Percentiles rank a stretch among this genome's conserved stretches.
These are phyloP conservation scores for Globisporangium paroecandrum DNA, from an alignment of 352 stramenopile species.

Conservation along the genomic window DNA sequence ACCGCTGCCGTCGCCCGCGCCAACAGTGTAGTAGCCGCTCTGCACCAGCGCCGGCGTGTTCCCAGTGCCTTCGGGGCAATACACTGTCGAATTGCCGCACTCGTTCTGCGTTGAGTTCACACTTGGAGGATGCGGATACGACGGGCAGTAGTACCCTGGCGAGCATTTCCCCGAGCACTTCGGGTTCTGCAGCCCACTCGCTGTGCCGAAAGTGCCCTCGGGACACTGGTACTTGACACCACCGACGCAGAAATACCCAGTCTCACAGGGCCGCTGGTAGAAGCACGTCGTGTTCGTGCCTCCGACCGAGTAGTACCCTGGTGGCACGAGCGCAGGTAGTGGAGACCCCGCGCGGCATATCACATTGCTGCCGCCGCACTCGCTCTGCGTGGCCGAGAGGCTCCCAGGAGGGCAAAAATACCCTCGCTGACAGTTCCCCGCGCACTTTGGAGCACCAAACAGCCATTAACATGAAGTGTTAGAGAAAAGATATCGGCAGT, in stretches of 20 bases:
- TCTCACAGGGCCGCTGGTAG: conserved; percentile 59
- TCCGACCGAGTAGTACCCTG: conserved; percentile 74
- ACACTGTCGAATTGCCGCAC: conserved; percentile 49
- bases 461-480: too few relatives aligned
- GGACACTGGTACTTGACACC: conserved; percentile 72
- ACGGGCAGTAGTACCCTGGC: conserved; percentile 71
- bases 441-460: conserved; percentile 30
- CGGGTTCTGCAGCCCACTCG: conserved; percentile 28
- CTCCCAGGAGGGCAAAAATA: conserved; percentile 66
- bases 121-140: conserved; percentile 41
- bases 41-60: conserved; percentile 40
- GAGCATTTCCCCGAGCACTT: conserved; percentile 60
- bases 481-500: too few relatives aligned
- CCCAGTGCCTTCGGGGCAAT: conserved; percentile 52
- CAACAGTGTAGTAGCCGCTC: conserved; percentile 53
- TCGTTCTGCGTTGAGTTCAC: conserved; percentile 37
- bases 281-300: conserved; percentile 54
- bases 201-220: conserved; percentile 65
- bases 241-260: conserved; percentile 68
- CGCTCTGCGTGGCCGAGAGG: conserved; percentile 29
- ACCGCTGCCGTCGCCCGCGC: conserved; percentile 30
- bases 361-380: conserved; percentile 40
- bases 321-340: conserved; percentile 24
- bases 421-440: conserved; percentile 52
- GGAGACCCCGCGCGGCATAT: conserved; percentile 56